Evolutionary conservation across 1,284 basidiomycete species (phyloP).

Genomic region (Mycosarcoma maydis): DNA sequence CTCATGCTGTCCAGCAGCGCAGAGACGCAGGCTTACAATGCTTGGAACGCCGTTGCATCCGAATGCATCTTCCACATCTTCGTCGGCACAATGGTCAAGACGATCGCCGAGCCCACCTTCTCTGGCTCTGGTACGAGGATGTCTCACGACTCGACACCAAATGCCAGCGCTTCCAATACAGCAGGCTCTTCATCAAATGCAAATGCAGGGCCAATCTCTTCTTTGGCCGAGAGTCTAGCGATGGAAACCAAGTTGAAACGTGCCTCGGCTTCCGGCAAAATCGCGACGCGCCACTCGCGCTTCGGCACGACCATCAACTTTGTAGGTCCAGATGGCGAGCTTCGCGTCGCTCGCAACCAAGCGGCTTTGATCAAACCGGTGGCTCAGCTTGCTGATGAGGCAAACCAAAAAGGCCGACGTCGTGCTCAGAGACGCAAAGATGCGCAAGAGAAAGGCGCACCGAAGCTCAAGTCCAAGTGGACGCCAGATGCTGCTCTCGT

Average conservation of each 20-base stretch:
- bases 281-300: constrained; percentile 59
- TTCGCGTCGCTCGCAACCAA: constrained; percentile 54
- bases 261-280: constrained; percentile 16
- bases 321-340: constrained; percentile 53
- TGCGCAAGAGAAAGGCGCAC: constrained; percentile 58
- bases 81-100: constrained; percentile 48
- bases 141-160: background rate
- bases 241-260: constrained; percentile 52
- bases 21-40: constrained; percentile 56
- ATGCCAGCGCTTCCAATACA: background rate
- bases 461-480: constrained; percentile 52
- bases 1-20: constrained; percentile 63
- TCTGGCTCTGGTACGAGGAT: background rate
- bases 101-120: constrained; percentile 21
- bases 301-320: constrained; percentile 65
- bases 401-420: constrained; percentile 39
- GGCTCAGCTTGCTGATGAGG: constrained; percentile 54
- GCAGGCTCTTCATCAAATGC: constrained; percentile 4
- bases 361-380: constrained; percentile 54
- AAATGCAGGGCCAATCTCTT: constrained; percentile 7
- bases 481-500: constrained; percentile 46
- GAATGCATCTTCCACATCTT: constrained; percentile 66
- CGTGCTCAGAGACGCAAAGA: constrained; percentile 42
- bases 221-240: constrained; percentile 47
- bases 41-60: constrained; percentile 58